A percentile compares a stretch with the other conserved stretches of the same genome.
These are phyloP conservation scores for Solanum chmielewskii DNA, from an alignment of 257 asterid species.

Conservation along the genomic window DNA sequence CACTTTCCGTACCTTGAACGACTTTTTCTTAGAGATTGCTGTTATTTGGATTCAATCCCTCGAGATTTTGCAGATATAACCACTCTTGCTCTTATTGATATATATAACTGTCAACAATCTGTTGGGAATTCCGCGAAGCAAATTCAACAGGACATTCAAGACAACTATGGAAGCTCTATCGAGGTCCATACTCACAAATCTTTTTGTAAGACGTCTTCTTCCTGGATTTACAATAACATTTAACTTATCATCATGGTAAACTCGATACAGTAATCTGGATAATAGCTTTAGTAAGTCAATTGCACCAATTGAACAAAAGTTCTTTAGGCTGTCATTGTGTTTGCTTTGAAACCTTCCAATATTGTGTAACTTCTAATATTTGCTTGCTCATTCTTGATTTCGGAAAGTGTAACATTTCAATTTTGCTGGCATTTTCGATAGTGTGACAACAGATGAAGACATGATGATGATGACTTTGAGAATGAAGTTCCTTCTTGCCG, in stretches of 20 bases:
- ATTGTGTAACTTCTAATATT: background rate
- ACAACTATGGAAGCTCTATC: background rate
- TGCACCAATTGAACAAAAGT: background rate
- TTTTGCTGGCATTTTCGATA: background rate
- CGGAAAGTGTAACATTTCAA: too few species aligned
- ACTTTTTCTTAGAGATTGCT: background rate
- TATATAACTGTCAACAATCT: background rate
- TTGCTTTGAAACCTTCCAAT: background rate
- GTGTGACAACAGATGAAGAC: background rate
- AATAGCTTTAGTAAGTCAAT: background rate
- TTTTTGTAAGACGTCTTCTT: background rate
- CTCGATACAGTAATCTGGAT: background rate
- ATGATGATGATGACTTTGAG: too few species aligned
- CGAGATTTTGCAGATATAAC: too few species aligned
- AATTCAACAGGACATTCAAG: conserved; percentile 16
- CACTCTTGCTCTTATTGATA: too few species aligned
- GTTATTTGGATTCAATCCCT: background rate
- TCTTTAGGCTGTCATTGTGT: background rate
- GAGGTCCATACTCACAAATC: background rate
- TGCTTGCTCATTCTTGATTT: too few species aligned
- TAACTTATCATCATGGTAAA: background rate
- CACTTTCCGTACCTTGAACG: conserved; percentile 9
- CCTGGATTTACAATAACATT: background rate
- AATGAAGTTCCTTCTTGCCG: too few species aligned
- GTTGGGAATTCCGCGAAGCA: conserved; percentile 12